Percentiles rank a stretch among this genome's conserved stretches.
Conservation (phyloP, 2,329 filamentous ascomycete species). For the Penicillium crustosum region DNA sequence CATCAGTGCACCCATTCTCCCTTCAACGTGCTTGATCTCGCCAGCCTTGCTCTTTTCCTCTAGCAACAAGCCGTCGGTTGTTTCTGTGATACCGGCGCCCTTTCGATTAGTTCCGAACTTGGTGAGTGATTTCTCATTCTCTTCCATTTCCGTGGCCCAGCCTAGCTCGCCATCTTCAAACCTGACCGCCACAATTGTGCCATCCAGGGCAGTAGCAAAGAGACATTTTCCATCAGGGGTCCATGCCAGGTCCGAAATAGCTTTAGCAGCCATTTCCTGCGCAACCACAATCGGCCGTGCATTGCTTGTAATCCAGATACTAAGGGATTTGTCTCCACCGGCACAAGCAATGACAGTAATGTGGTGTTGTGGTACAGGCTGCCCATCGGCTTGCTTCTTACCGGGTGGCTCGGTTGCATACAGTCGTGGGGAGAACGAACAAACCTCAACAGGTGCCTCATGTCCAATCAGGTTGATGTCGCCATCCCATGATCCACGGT, state of each 20-base stretch:
- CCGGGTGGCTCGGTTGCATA: slow-evolving; percentile 70
- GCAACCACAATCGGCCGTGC: slow-evolving; percentile 86
- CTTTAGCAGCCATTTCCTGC: slow-evolving; percentile 84
- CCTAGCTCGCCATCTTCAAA: slow-evolving; percentile 88
- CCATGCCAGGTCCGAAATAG: slow-evolving; percentile 93
- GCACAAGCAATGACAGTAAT: slow-evolving; percentile 96
- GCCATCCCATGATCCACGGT: slow-evolving; percentile 87
- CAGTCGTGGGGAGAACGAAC: slow-evolving; percentile 89
- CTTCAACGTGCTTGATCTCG: slow-evolving; percentile 85
- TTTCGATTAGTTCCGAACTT: slow-evolving; percentile 89
- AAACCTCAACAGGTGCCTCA: slow-evolving; percentile 94
- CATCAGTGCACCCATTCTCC: slow-evolving; percentile 98
- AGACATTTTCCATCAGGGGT: slow-evolving; percentile 85
- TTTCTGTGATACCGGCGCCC: slow-evolving; percentile 87
- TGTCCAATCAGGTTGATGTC: slow-evolving; percentile 98
- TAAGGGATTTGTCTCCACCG: slow-evolving; percentile 93
- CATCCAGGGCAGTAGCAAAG: slow-evolving; percentile 84
- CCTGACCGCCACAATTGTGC: slow-evolving; percentile 75
- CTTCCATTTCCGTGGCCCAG: slow-evolving; percentile 78
- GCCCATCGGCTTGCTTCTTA: slow-evolving; percentile 47
- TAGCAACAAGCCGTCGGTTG: slow-evolving; percentile 80
- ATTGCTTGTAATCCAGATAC: slow-evolving; percentile 96
- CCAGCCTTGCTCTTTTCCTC: slow-evolving; percentile 92
- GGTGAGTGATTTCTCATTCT: slow-evolving; percentile 88
- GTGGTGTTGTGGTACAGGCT: slow-evolving; percentile 47